Evolutionary conservation across 2,329 filamentous ascomycete genomes (phyloP).

Genomic region (Lizonia empirigonia): DNA sequence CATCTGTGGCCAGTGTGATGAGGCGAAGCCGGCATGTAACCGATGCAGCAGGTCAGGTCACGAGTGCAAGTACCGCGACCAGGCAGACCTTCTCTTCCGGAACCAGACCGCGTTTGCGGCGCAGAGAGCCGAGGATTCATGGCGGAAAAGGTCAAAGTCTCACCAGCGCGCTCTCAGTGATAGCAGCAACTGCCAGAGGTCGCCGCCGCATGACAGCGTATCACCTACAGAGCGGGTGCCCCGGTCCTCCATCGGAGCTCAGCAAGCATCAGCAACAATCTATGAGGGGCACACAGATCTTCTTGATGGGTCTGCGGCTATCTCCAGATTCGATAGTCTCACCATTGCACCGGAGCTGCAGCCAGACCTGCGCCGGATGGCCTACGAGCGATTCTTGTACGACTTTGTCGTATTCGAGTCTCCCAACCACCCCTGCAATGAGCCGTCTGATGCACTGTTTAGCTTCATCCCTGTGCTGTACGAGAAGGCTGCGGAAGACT

Average conservation of each 20-base stretch:
- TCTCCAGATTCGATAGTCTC: conserved; percentile 18
- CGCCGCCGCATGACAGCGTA: conserved; percentile 20
- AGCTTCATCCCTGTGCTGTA: conserved; percentile 38
- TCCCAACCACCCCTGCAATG: conserved; percentile 20
- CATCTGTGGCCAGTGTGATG: conserved; percentile 36
- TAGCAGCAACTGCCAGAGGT: conserved; percentile 16
- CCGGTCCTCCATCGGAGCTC: conserved; percentile 10
- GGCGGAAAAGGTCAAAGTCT: conserved; percentile 42
- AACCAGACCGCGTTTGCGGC: conserved; percentile 44
- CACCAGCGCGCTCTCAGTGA: conserved; percentile 26
- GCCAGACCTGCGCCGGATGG: conserved; percentile 29
- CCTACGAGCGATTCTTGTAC: conserved; percentile 42
- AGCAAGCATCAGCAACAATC: not conserved
- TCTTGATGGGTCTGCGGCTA: not conserved
- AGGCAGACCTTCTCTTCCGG: conserved; percentile 40
- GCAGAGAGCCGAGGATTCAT: conserved; percentile 42
- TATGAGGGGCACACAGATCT: not conserved
- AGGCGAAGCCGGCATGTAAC: conserved; percentile 37
- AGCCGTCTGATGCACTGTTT: conserved; percentile 33
- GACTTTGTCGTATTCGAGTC: conserved; percentile 37
- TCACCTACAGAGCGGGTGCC: conserved; percentile 16
- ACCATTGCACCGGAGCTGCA: conserved; percentile 18
- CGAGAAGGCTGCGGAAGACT: conserved; percentile 25
- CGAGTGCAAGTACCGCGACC: conserved; percentile 43
- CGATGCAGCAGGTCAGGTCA: conserved; percentile 37